phyloP scores from a whole-genome alignment of 2,329 filamentous ascomycete species.

The Cladosporium sp. region DNA sequence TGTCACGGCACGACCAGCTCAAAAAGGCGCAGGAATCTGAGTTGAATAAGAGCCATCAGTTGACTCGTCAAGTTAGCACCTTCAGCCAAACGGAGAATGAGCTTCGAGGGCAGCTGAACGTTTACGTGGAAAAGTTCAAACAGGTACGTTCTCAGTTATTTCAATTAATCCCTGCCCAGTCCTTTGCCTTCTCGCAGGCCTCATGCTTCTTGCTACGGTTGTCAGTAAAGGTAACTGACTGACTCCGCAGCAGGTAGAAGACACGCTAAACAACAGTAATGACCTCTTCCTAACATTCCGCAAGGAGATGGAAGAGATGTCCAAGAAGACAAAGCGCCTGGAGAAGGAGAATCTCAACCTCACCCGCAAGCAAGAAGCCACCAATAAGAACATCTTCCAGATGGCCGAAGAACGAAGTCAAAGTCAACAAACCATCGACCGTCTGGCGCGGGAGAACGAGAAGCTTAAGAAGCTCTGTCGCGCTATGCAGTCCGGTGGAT shows the following conservation, averaged over 20 bases:
- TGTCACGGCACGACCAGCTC: slow-evolving; percentile 83
- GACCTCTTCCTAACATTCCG: slow-evolving; percentile 94
- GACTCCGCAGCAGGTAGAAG: slow-evolving; percentile 75
- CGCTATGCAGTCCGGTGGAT: slow-evolving; percentile 91
- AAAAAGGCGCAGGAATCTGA: slow-evolving; percentile 84
- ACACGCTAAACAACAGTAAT: slow-evolving; percentile 97
- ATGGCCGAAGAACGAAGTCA: slow-evolving; percentile 92
- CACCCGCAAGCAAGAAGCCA: slow-evolving; percentile 88
- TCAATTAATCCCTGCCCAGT: not conserved
- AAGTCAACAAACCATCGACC: slow-evolving; percentile 70
- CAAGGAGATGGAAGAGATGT: slow-evolving; percentile 99
- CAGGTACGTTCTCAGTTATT: slow-evolving; percentile 60
- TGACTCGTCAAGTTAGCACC: slow-evolving; percentile 87
- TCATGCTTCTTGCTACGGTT: slow-evolving; percentile 10
- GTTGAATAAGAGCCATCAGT: slow-evolving; percentile 70
- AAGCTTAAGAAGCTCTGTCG: slow-evolving; percentile 93
- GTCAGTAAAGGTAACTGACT: slow-evolving; percentile 31
- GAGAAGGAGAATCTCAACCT: slow-evolving; percentile 94
- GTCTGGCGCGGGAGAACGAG: slow-evolving; percentile 77
- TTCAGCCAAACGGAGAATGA: slow-evolving; percentile 96
- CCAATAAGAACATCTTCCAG: slow-evolving; percentile 89
- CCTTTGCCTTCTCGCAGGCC: not conserved
- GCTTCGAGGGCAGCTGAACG: slow-evolving; percentile 89
- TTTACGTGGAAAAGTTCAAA: slow-evolving; percentile 99
- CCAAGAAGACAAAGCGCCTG: slow-evolving; percentile 93